These are phyloP conservation scores for Pseudogymnoascus pannorum DNA, from an alignment of 2,329 filamentous ascomycete species.

Conservation along the genomic window DNA sequence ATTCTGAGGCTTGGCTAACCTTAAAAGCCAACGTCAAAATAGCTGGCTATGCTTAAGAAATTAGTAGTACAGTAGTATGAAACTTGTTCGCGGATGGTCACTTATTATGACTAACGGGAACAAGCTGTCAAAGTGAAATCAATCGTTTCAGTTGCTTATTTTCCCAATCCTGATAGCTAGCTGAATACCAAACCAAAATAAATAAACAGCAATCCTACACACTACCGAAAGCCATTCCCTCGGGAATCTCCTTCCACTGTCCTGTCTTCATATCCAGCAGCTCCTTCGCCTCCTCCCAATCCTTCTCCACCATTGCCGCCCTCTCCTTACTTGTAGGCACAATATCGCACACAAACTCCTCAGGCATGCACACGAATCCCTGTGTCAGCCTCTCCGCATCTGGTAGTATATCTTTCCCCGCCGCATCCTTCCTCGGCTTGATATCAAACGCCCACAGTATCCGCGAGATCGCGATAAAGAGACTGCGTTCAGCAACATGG, in stretches of 20 bases:
- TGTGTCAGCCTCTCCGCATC: constrained; percentile 32
- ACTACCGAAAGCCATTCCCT: constrained; percentile 14
- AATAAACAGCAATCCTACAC: neutral
- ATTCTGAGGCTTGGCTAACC: constrained; percentile 13
- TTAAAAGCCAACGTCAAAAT: no score
- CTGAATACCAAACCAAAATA: neutral
- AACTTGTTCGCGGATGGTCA: no score
- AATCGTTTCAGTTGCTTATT: neutral
- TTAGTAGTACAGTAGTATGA: no score
- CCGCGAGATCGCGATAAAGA: constrained; percentile 40
- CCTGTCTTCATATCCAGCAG: constrained; percentile 23
- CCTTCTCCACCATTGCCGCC: constrained; percentile 24
- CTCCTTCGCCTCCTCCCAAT: constrained; percentile 20
- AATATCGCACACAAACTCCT: constrained; percentile 29
- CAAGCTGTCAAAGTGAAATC: neutral
- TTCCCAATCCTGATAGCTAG: neutral
- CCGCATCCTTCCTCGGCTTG: constrained; percentile 21
- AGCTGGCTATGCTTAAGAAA: no score
- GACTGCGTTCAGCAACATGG: constrained; percentile 42
- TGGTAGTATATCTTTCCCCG: constrained; percentile 28
- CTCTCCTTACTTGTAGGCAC: constrained; percentile 25
- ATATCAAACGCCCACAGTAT: constrained; percentile 26
- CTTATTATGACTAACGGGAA: no score
- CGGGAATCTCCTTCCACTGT: constrained; percentile 25
- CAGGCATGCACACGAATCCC: constrained; percentile 34